Base-by-base conservation (phyloP, 164 flowering plant species). In the Buxus sempervirens region DNA sequence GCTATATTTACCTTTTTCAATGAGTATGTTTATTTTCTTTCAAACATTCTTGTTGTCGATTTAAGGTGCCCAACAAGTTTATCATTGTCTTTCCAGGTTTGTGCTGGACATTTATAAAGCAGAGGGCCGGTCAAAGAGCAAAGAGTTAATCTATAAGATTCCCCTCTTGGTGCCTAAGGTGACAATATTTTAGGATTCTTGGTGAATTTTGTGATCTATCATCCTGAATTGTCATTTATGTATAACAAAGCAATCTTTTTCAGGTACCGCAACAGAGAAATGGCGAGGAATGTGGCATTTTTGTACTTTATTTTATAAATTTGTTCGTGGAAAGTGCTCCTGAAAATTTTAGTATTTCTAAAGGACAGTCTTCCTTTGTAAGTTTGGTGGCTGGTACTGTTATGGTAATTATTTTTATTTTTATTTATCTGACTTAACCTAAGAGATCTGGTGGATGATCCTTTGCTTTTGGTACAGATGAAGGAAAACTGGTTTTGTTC, bases 201-300 rank as follows among this genome's bases (percentile, higher is more conserved):
- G 24, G 13, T 59, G 55, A 8, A 6, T 66, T n/a, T 20, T 28
- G 12, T 66, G 42, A 53, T 41, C 16, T 45, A 9, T 63, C 25
- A 2, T 70, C 41, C 15, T 42, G 58, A 20, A 49, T 68, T 58
- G 38, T 64, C 45, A 54, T 62, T 49, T 56, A 20, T 57, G 42
- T 22, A 20, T 13, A 41, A 57, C 19, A 21, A 59, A 54, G 21
- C 42, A 42, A 54, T 54, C 23, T 22, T 63, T 71, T 77, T 26
- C 81, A 88, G 96, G 96, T 90, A 22, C 92, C 94, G 9, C 96
- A 90, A 53, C 96, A 90, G 73, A 85, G 74, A 69, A 67, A 84
- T 73, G 81, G 57, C 12, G 77, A 75, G 28, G 89, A 87, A 60
- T 90, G 96, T 72, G 94, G 96, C 20, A 70, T 71, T 22, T 90